Evolutionary conservation across 176 grass and related monocot species (phyloP).

Genomic region (Raddia guianensis): DNA sequence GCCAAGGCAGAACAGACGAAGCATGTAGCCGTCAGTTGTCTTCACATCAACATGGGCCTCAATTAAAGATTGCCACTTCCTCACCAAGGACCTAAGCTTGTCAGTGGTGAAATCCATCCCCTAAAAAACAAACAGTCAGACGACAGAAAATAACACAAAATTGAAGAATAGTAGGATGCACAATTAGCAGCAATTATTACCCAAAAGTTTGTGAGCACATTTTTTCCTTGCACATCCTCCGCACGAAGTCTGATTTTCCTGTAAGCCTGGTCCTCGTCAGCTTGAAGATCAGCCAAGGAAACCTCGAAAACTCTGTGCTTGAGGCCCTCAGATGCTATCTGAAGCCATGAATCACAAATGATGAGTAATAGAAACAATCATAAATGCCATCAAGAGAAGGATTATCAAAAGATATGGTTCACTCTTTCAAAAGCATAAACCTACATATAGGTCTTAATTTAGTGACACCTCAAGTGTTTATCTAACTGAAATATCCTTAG

Average conservation of each 20-base stretch:
- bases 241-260: constrained; percentile 80
- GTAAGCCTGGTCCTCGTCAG: constrained; percentile 77
- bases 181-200: constrained; percentile 30
- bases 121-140: constrained; percentile 21
- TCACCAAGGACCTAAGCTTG: constrained; percentile 73
- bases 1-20: constrained; percentile 72
- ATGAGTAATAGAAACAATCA: not conserved
- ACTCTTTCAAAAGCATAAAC: not conserved
- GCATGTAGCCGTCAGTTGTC: constrained; percentile 72
- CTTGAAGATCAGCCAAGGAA: constrained; percentile 71
- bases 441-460: not conserved
- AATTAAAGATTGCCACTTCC: constrained; percentile 77
- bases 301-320: constrained; percentile 90
- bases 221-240: constrained; percentile 74
- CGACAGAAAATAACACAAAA: not conserved
- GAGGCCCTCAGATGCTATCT: constrained; percentile 83
- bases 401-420: not conserved
- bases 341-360: not conserved
- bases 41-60: constrained; percentile 84
- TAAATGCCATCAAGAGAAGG: not conserved
- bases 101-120: constrained; percentile 73
- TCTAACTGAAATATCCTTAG: not conserved
- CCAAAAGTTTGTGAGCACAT: constrained; percentile 86
- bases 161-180: not conserved
- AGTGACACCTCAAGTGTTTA: not conserved